These are phyloP conservation scores for Pythium aristosporum DNA, from an alignment of 352 stramenopile genomes.

Conservation along the genomic window DNA sequence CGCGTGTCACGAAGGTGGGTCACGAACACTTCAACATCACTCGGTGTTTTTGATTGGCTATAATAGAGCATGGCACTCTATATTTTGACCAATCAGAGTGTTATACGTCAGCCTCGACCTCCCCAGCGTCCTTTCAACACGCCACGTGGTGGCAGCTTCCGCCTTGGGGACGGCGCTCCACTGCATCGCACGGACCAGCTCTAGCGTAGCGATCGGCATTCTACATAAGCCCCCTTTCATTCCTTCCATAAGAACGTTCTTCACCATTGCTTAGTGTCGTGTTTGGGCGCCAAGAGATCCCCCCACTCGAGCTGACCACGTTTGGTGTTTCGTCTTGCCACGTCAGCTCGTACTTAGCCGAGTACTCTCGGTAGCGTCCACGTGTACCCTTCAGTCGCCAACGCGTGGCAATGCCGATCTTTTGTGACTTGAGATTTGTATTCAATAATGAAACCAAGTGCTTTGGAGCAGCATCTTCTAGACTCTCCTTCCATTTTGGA, in stretches of 20 bases:
- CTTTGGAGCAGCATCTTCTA: slow-evolving; percentile 27
- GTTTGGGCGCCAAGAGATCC: background rate
- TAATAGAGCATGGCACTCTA: background rate
- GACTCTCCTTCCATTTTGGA: slow-evolving; percentile 28
- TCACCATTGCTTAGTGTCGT: background rate
- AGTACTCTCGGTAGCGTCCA: slow-evolving; percentile 5
- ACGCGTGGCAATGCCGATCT: slow-evolving; percentile 32
- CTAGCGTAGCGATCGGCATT: background rate
- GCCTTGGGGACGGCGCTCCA: background rate
- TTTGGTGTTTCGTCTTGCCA: slow-evolving; percentile 8
- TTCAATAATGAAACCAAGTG: slow-evolving; percentile 27
- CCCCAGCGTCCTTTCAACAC: background rate
- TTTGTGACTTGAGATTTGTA: slow-evolving; percentile 26
- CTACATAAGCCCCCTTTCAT: too few relatives aligned
- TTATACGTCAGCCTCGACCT: slow-evolving; percentile 22
- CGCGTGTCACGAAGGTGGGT: slow-evolving; percentile 20
- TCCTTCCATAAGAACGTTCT: background rate
- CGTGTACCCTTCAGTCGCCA: slow-evolving; percentile 17
- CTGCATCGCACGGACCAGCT: background rate
- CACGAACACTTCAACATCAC: slow-evolving; percentile 16
- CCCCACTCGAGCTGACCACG: background rate
- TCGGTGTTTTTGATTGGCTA: slow-evolving; percentile 12
- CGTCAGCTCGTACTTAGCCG: slow-evolving; percentile 26
- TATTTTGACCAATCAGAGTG: slow-evolving; percentile 21
- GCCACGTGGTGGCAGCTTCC: slow-evolving; percentile 18